Base-by-base conservation (phyloP, 768 basidiomycete genomes). In the Phanerochaete carnosa region DNA sequence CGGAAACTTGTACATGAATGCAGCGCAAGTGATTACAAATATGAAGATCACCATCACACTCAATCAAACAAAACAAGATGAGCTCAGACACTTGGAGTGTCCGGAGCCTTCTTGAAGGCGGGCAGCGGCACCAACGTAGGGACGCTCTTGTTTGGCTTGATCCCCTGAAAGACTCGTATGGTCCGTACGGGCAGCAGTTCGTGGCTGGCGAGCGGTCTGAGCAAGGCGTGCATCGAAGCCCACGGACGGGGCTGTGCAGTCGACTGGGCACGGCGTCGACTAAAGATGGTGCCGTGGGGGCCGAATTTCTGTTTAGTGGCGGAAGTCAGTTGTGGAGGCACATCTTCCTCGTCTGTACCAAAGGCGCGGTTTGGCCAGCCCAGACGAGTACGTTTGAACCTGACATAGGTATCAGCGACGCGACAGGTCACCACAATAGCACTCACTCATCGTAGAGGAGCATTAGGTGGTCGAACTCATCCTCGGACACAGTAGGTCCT, bases 381-480 rank as follows among this genome's bases (percentile, higher is more conserved):
- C 12, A 58, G 26, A n/a, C 57, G 57, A 22, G 25, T n/a, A 8
- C 57, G 57, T 33, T 50, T 58, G 32, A 37, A 58, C 25, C 57
- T 58, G 32, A 8, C 13, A 15, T n/a, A 22, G 23, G 22, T 15
- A 12, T 37, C 32, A 54, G 23, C 23, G 35, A 23, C 11, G 39
- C 26, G 25, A 23, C 30, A 13, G 51, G 58, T n/a, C n/a, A n/a
- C n/a, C n/a, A n/a, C 35, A 55, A 53, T 15, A 13, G 28, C 7
- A 74, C 79, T 57, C 65, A 86, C 86, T 80, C 76, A 62, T 86
- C 84, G 66, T 87, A 88, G 32, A 80, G 77, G 79, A 82, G 86
- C 12, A 86, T 62, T 19, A 71, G 67, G 37, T 82, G 74, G 15
- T 75, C 69, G 15, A 76, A 61, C 50, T 68, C 70, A 11, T 68